Percentiles rank a stretch among this genome's conserved stretches.
These are phyloP conservation scores for Trichaptum fuscoviolaceum DNA, from an alignment of 768 basidiomycete genomes.

Conservation along the genomic window DNA sequence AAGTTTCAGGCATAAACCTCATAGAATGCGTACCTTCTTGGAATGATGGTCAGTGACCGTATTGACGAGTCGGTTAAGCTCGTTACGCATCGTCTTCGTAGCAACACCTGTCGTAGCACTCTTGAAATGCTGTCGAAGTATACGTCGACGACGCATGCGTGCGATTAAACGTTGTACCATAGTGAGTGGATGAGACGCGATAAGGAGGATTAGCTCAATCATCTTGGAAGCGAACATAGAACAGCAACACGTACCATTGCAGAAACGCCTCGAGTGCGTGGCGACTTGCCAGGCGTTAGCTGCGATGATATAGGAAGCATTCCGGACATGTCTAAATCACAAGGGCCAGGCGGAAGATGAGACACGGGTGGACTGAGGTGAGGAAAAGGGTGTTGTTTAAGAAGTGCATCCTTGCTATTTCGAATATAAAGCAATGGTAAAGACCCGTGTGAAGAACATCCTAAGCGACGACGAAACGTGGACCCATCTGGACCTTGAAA, in stretches of 20 bases:
- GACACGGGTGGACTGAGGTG: background rate
- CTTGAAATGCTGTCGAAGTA: conserved; percentile 39
- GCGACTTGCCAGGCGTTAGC: conserved; percentile 16
- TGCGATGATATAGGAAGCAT: conserved; percentile 11
- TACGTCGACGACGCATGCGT: background rate
- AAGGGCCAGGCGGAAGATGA: background rate
- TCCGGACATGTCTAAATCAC: conserved; percentile 1
- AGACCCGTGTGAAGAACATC: background rate
- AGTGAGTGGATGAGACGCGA: background rate
- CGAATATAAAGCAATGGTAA: background rate
- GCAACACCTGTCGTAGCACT: conserved; percentile 41
- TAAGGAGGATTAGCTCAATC: background rate
- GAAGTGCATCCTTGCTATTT: background rate
- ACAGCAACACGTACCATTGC: conserved; percentile 20
- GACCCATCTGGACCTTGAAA: background rate
- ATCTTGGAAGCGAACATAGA: background rate
- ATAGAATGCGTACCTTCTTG: conserved; percentile 46
- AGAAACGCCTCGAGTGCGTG: conserved; percentile 25
- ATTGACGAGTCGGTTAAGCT: conserved; percentile 61
- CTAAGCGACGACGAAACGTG: background rate
- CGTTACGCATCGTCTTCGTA: conserved; percentile 59
- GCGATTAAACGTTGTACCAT: conserved; percentile 1
- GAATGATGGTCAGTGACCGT: conserved; percentile 49
- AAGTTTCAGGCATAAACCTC: conserved; percentile 19
- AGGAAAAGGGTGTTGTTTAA: background rate